Evolutionary conservation across 371 early-diverging fungal genomes (phyloP), one percentile per base, ranked within the genome.

Genomic region (Actinomortierella ambigua): DNA sequence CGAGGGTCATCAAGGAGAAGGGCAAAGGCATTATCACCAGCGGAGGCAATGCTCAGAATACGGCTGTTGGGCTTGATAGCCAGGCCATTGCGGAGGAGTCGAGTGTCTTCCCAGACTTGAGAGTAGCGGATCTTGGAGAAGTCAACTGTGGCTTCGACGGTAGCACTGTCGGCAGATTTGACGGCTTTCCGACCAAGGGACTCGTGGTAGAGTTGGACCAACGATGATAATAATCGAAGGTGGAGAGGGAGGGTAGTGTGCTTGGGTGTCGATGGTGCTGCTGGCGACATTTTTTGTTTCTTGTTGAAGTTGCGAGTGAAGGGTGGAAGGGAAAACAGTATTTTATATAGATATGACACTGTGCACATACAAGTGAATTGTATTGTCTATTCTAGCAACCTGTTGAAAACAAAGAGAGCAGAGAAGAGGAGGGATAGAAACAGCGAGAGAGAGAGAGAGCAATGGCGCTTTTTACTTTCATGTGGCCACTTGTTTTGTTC

Each of bases 111-210:
- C 75, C 75, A 73, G 53, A 73, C 75, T 47, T 73, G 75, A 13
- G 75, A 73, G 24, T 73, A 73, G 42, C 75, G 56, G 61, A 73
- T 73, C 64, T 73, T 73, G 2, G 75, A 73, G 41, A 73, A 73
- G 47, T 73, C 75, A 13, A 73, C 75, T 3, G 56, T 57, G 22
- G 75, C 63, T 34, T 73, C 75, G 48, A 73, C 68, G 2, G 75
- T 73, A 18, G 64, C 55, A 47, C 46, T 57, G n/a, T 39, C 22
- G 55, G 64, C 41, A 17, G 75, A 67, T 40, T 67, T 55, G 46
- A 67, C 57, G 4, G 75, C n/a, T 55, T 73, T 73, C 46, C 68
- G 75, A 3, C 75, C 75, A 22, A 73, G 50, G 39, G 64, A 63
- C 24, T 56, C 23, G 34, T 73, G 75, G 41, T 73, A 73, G 41